phyloP scores from a whole-genome alignment of 345 rosid genomes.

The Combretum micranthum region DNA sequence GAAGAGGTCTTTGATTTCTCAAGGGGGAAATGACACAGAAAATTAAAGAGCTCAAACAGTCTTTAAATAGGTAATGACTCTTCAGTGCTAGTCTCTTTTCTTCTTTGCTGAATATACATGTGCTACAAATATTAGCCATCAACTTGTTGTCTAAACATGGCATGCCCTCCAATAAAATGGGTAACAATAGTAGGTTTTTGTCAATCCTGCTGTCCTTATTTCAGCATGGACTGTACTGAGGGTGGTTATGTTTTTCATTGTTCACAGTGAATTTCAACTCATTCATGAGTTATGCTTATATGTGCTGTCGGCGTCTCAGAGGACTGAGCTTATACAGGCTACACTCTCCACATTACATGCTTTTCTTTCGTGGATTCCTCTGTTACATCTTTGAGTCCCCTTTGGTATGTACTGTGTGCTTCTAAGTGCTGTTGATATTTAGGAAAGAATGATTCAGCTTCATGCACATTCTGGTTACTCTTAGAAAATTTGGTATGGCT shows the following conservation, averaged over 20 bases:
- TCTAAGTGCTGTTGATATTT: slow-evolving; percentile 1
- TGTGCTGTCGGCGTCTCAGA: slow-evolving; percentile 92
- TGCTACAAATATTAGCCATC: no score
- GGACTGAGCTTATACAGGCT: slow-evolving; percentile 90
- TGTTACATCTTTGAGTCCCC: slow-evolving; percentile 99
- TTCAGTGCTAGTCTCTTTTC: background rate
- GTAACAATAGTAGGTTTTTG: no score
- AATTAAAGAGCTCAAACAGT: slow-evolving; percentile 96
- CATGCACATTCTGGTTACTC: slow-evolving; percentile 13
- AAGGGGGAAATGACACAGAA: slow-evolving; percentile 97
- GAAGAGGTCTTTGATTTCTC: slow-evolving; percentile 99
- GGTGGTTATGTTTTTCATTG: slow-evolving; percentile 13
- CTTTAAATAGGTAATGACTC: slow-evolving; percentile 65
- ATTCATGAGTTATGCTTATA: slow-evolving; percentile 96
- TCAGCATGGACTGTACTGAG: slow-evolving; percentile 3
- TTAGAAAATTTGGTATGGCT: slow-evolving; percentile 1
- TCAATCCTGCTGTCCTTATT: no score
- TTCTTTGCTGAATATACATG: no score
- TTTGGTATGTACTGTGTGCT: slow-evolving; percentile 42
- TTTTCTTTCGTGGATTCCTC: slow-evolving; percentile 97
- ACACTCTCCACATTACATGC: slow-evolving; percentile 96
- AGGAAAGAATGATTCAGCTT: background rate
- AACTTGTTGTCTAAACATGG: no score
- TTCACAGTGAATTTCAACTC: slow-evolving; percentile 93
- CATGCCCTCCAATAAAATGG: no score